Percentiles rank a stretch among this genome's conserved stretches.
Evolutionary conservation across 179 eudicot species (phyloP).

Genomic region (Spinacia oleracea): DNA sequence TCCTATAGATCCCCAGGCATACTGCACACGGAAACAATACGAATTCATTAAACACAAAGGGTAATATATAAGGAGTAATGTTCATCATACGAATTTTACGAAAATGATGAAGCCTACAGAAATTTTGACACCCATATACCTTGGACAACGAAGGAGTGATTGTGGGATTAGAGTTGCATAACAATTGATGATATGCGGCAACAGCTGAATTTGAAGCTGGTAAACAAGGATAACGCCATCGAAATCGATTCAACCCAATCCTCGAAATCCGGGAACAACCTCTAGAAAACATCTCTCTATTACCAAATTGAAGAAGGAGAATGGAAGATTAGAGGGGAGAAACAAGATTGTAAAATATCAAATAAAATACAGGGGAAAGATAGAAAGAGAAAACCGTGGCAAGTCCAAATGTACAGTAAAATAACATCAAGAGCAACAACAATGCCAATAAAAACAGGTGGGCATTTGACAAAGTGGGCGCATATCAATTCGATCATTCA

Average conservation of each 20-base stretch:
- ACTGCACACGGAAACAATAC: slow-evolving; percentile 44
- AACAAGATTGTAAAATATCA: neutral
- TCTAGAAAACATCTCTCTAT: slow-evolving; percentile 36
- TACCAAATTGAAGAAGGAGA: neutral
- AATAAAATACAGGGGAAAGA: neutral
- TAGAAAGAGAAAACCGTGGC: no score
- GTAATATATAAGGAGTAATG: neutral
- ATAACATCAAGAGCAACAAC: no score
- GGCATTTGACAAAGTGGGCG: no score
- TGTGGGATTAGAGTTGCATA: slow-evolving; percentile 24
- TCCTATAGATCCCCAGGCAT: slow-evolving; percentile 59
- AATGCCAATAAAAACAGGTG: no score
- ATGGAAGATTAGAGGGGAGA: neutral
- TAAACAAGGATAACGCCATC: slow-evolving; percentile 29
- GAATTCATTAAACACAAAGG: neutral
- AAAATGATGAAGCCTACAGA: neutral
- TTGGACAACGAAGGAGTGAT: slow-evolving; percentile 15
- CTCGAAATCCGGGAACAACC: slow-evolving; percentile 46
- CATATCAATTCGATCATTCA: no score
- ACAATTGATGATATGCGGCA: slow-evolving; percentile 27
- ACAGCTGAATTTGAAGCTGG: slow-evolving; percentile 9
- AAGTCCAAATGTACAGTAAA: neutral
- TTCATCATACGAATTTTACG: neutral
- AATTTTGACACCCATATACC: slow-evolving; percentile 29
- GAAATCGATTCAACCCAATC: slow-evolving; percentile 34